Evolutionary conservation across 2,329 filamentous ascomycete species (phyloP).

Genomic region (Trichoderma sp.): DNA sequence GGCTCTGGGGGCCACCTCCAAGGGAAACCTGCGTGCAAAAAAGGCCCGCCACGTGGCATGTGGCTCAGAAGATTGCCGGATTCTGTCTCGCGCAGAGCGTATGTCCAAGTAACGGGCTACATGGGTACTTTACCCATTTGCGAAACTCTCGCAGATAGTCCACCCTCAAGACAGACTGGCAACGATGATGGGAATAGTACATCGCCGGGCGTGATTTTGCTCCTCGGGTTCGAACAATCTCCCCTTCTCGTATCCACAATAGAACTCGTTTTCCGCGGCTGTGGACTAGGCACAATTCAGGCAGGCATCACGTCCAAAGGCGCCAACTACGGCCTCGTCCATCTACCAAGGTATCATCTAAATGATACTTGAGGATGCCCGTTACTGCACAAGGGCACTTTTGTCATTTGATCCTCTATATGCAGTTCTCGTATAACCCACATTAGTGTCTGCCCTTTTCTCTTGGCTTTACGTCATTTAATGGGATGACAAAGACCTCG

Average conservation of each 20-base stretch:
- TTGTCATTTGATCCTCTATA: not conserved
- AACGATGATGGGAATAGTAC: not conserved
- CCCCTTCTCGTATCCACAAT: slow-evolving; percentile 3
- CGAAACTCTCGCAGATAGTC: not conserved
- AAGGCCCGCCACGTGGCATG: slow-evolving; percentile 18
- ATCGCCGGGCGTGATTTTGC: not conserved
- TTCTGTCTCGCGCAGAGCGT: not conserved
- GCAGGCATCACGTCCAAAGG: not conserved
- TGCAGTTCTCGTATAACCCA: slow-evolving; percentile 18
- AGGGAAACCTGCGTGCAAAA: not conserved
- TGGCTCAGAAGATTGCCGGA: not conserved
- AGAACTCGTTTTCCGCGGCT: not conserved
- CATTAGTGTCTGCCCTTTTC: slow-evolving; percentile 11
- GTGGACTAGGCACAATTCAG: not conserved
- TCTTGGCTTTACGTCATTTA: slow-evolving; percentile 23
- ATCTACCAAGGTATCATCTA: slow-evolving; percentile 1
- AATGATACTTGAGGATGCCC: not conserved
- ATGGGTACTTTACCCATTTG: not conserved
- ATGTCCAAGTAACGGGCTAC: not conserved
- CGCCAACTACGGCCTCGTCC: not conserved
- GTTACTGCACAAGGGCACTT: not conserved
- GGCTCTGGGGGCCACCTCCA: not conserved
- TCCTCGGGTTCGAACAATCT: not conserved
- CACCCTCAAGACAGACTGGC: not conserved
- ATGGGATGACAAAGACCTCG: not conserved